Evolutionary conservation across 306 rosid genomes (phyloP), one percentile per base, ranked within the genome.

Genomic region (Corylus americana): DNA sequence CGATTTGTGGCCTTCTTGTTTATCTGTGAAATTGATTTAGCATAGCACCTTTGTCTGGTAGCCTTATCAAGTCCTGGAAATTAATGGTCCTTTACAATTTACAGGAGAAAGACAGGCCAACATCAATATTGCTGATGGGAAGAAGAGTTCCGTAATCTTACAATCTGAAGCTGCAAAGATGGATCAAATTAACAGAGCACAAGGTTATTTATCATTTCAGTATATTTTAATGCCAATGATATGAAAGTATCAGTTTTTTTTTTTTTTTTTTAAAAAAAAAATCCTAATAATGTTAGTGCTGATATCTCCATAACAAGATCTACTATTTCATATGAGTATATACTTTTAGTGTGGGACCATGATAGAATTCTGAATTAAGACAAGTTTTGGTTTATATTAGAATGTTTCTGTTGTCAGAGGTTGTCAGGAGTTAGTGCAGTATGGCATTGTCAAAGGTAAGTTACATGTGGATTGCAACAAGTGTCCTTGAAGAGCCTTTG

Each of bases 71-170:
- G 67, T 80, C 74, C 74, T 74, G 55, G 77, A 78, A 74, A 74
- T 25, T 83, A 49, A 78, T 50, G 66, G 57, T 78, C 20, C 81
- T 71, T 62, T 70, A 57, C 81, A 57, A 80, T 87, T 55, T 80
- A 77, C 97, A 95, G 99, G 99, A 86, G 97, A 91, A 85, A 95
- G 97, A 73, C 98, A 95, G 78, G 82, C 98, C 61, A 77, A 91
- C 77, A 92, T 92, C 81, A 95, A 95, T 80, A 89, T 90, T 74
- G 98, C 98, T 69, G 97, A 95, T 45, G 98, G 97, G n/a, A 90
- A 76, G 88, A 94, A 86, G 88, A 91, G 80, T 88, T 47, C 97
- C n/a, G 93, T 91, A 74, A 91, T 95, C 83, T 87, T 92, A 74
- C 97, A 85, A 70, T 92, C 98, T 61, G 98, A 94, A 92, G 98